Evolutionary conservation across 179 eudicot species (phyloP).

Genomic region (Heliamphora pulchella): DNA sequence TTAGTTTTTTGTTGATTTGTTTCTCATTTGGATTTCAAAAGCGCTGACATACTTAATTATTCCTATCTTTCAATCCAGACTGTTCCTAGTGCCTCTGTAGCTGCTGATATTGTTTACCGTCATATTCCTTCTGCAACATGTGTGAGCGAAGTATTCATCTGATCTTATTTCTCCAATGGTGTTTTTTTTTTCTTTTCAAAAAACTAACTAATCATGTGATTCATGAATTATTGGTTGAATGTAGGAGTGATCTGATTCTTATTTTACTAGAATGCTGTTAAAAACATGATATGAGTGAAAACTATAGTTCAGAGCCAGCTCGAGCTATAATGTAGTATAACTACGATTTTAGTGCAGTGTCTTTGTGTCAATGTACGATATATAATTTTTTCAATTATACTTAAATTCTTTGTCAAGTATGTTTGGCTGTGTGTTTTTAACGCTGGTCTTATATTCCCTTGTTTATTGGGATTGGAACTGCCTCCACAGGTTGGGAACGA

Average conservation of each 20-base stretch:
- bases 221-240: slow-evolving; percentile 1
- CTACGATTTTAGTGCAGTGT: not conserved
- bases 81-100: slow-evolving; percentile 72
- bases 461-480: slow-evolving; percentile 25
- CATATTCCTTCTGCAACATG: slow-evolving; percentile 88
- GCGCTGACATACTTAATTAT: slow-evolving; percentile 14
- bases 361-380: not conserved
- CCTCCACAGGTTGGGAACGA: slow-evolving; percentile 76
- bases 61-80: slow-evolving; percentile 37
- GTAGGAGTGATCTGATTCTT: not conserved
- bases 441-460: slow-evolving; percentile 14
- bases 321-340: not conserved
- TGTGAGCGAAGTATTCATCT: slow-evolving; percentile 72
- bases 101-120: slow-evolving; percentile 75
- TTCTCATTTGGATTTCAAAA: slow-evolving; percentile 6
- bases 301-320: not conserved
- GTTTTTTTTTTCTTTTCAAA: not conserved
- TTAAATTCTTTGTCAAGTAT: not conserved
- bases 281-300: slow-evolving; percentile 1
- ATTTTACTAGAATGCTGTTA: not conserved
- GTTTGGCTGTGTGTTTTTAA: not conserved
- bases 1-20: slow-evolving; percentile 2
- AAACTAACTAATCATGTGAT: not conserved
- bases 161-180: slow-evolving; percentile 5
- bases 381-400: too few relatives aligned